phyloP scores from a whole-genome alignment of 2,329 filamentous ascomycete species.

The Tolypocladium paradoxum region DNA sequence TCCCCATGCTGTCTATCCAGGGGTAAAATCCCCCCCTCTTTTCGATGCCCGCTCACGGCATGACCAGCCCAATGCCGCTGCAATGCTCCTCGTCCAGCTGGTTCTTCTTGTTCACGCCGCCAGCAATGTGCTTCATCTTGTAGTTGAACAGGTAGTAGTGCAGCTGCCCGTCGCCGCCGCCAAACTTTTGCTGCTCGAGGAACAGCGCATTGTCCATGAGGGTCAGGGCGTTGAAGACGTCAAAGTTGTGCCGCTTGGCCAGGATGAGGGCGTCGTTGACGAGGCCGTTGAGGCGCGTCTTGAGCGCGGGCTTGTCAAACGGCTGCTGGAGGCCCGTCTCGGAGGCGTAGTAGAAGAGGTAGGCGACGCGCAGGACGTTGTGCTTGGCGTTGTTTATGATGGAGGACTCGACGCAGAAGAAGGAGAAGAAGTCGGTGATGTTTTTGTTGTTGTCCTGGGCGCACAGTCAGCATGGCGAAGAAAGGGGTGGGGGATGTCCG shows the following conservation, averaged over 20 bases:
- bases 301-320: slow-evolving; percentile 48
- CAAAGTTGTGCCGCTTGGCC: slow-evolving; percentile 74
- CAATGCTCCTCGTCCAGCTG: slow-evolving; percentile 64
- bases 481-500: background rate
- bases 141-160: slow-evolving; percentile 99
- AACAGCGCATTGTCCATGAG: slow-evolving; percentile 91
- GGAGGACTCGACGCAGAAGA: slow-evolving; percentile 89
- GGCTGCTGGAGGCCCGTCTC: slow-evolving; percentile 59
- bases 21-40: background rate
- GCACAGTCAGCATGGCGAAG: background rate
- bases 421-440: slow-evolving; percentile 94
- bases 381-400: slow-evolving; percentile 76
- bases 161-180: slow-evolving; percentile 83
- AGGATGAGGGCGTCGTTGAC: slow-evolving; percentile 79
- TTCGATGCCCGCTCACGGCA: slow-evolving; percentile 34
- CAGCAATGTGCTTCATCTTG: slow-evolving; percentile 70
- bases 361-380: slow-evolving; percentile 74
- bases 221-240: slow-evolving; percentile 93
- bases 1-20: background rate
- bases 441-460: slow-evolving; percentile 51
- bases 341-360: slow-evolving; percentile 93
- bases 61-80: slow-evolving; percentile 84
- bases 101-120: slow-evolving; percentile 74
- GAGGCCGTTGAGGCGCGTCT: slow-evolving; percentile 68
- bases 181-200: slow-evolving; percentile 88